Evolutionary conservation across 2,329 filamentous ascomycete genomes (phyloP), one percentile per base, ranked within the genome.

Genomic region (Scolecobasidium constrictum): DNA sequence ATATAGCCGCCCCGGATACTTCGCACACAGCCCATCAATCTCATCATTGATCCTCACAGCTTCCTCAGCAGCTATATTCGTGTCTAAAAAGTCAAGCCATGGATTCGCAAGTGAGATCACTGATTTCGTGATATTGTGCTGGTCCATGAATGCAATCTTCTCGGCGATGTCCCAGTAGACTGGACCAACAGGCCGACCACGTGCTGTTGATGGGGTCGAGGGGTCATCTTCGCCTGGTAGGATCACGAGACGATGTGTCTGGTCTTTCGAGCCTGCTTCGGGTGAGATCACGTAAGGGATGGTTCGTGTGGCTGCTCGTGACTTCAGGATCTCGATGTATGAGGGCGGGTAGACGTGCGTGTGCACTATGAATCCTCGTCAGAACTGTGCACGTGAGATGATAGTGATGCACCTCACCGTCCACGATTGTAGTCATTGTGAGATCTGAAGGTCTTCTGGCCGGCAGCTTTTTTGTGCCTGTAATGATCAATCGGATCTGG

Each of bases 31-130:
- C 35, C 59, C 55, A 39, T 86, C 76, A 41, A 94, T 80, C 50
- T 90, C 85, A 50, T 80, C 68, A 59, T 94, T 95, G 58, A 94
- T 80, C 1, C 68, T 68, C 42, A 64, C 56, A 1, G 86, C 86
- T 38, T 80, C 77, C 21, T 62, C 57, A 20, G 62, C 57, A 2
- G 72, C 74, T 0, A 84, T 83, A 49, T 81, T 74, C 3, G 66
- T 58, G 0, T 75, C 57, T 0, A 94, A 64, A 56, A 94, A 95
- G 62, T 95, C 88, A 2, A 95, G 73, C 88, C 88, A 95, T 0
- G 88, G 88, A 56, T 95, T 95, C 12, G 88, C 88, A 17, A 94
- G 77, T 1, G 85, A 92, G 48, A 95, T 78, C 40, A 94, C 83
- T 1, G 84, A 92, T 49, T 82, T 78, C 60, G 83, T 75, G 58